These are phyloP conservation scores for Phytopythium oedochilum DNA, from an alignment of 352 stramenopile genomes.

Conservation along the genomic window DNA sequence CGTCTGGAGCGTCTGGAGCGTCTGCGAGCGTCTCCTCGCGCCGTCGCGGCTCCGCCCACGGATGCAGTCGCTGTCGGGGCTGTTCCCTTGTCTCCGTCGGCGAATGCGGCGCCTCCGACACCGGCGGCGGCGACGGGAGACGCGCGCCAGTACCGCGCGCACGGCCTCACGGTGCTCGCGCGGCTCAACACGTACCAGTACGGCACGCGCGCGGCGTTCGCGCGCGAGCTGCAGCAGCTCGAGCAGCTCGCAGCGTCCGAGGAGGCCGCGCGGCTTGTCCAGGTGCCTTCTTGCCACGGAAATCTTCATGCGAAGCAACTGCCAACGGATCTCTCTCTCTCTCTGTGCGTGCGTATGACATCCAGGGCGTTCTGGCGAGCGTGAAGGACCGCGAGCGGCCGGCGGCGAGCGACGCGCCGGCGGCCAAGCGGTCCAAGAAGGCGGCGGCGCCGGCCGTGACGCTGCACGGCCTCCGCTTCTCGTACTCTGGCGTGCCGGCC, in stretches of 20 bases:
- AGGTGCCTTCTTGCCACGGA: not conserved
- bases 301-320: not conserved
- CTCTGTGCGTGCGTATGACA: not conserved
- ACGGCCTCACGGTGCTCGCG: conserved; percentile 35
- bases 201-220: conserved; percentile 40
- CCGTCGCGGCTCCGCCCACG: no score
- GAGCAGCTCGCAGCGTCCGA: conserved; percentile 15
- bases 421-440: conserved; percentile 6
- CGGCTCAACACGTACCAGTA: conserved; percentile 68
- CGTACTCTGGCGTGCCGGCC: conserved; percentile 25
- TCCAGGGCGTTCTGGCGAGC: conserved; percentile 5
- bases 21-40: not conserved
- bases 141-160: conserved; percentile 8
- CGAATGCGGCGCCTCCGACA: conserved; percentile 2
- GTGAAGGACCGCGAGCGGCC: not conserved
- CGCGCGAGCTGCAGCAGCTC: conserved; percentile 44
- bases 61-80: no score
- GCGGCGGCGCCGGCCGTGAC: conserved; percentile 8
- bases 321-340: no score
- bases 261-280: conserved; percentile 8
- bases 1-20: conserved; percentile 15
- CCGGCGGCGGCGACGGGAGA: conserved; percentile 3
- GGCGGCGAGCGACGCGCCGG: conserved; percentile 1
- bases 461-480: conserved; percentile 23
- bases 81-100: not conserved